Base-by-base conservation (phyloP, 306 rosid genomes). In the Prunus salicina region DNA sequence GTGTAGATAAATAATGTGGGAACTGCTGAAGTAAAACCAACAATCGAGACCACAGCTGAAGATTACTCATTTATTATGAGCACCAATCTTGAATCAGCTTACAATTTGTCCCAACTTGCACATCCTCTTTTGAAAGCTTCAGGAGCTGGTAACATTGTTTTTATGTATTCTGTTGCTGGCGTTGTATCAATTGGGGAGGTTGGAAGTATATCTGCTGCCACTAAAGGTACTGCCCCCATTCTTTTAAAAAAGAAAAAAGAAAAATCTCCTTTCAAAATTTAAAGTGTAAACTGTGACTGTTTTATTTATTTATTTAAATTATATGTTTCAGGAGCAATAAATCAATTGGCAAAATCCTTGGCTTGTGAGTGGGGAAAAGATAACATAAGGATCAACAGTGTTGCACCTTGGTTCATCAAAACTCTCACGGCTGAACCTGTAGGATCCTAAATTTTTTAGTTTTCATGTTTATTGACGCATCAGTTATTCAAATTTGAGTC, bases 291-390 rank as follows among this genome's bases (percentile, higher is more conserved):
- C 3, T 8, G 12, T 46, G 50, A 30, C 30, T 34, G 5, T 16
- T 30, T 58, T 64, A 18, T 49, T 3, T 7, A 6, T 27, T 32
- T 32, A 32, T 32, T 32, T 32, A 32, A 18, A 22, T 73, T 10
- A 43, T 45, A 32, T 32, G 34, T 41, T 61, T 90, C 2, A 8
- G 91, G 86, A 49, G 96, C 88, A 72, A 83, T 88, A 6, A 90
- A 81, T 57, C 92, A 88, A 41, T 30, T 90, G 6, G 68, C 96
- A 0, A 86, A 66, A 71, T 65, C 45, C 20, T 63, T 90, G 78
- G 91, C 96, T 30, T 86, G 91, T 16, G 92, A 88, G 28, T 88
- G 92, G 92, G 92, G 86, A 45, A 83, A 82, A 47, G 91, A 90
- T 56, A 86, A 88, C 6, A 86, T 83, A 78, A 88, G 93, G 82